Evolutionary conservation across 306 rosid genomes (phyloP).

Genomic region (Inga laurina): DNA sequence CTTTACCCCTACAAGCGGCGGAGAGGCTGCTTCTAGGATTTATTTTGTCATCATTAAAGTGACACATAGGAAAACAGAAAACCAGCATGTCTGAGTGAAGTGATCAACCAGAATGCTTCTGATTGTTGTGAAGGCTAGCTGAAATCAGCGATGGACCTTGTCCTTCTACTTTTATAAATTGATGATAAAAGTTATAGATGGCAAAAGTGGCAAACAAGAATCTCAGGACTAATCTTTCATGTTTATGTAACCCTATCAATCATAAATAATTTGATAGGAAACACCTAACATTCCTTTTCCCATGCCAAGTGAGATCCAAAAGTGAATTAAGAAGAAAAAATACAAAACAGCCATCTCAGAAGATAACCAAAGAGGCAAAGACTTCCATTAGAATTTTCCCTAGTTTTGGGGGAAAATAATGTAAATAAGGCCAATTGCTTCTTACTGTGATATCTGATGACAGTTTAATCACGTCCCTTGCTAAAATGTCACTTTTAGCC

Average conservation of each 20-base stretch:
- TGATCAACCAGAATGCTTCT: neutral
- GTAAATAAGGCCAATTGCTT: slow-evolving; percentile 15
- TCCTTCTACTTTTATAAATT: neutral
- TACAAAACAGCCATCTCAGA: slow-evolving; percentile 5
- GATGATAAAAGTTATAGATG: neutral
- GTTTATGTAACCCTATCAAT: slow-evolving; percentile 12
- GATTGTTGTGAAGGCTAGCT: neutral
- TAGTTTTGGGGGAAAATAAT: neutral
- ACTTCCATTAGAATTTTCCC: slow-evolving; percentile 5
- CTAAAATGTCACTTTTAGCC: slow-evolving; percentile 88
- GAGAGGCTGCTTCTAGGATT: too few species aligned
- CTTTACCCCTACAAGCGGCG: too few species aligned
- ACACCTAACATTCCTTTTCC: slow-evolving; percentile 1
- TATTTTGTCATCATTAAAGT: neutral
- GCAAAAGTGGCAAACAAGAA: neutral
- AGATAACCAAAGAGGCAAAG: neutral
- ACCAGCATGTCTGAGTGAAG: neutral
- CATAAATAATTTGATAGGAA: slow-evolving; percentile 5
- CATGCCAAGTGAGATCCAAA: slow-evolving; percentile 20
- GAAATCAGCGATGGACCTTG: neutral
- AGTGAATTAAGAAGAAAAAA: neutral
- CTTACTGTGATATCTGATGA: slow-evolving; percentile 67
- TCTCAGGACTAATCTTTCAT: neutral
- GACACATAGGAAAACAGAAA: neutral
- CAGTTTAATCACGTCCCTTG: slow-evolving; percentile 73